A percentile compares a stretch with the other conserved stretches of the same genome.
Conservation (phyloP, 23 red algal genomes). For the Gracilaria caudata region DNA sequence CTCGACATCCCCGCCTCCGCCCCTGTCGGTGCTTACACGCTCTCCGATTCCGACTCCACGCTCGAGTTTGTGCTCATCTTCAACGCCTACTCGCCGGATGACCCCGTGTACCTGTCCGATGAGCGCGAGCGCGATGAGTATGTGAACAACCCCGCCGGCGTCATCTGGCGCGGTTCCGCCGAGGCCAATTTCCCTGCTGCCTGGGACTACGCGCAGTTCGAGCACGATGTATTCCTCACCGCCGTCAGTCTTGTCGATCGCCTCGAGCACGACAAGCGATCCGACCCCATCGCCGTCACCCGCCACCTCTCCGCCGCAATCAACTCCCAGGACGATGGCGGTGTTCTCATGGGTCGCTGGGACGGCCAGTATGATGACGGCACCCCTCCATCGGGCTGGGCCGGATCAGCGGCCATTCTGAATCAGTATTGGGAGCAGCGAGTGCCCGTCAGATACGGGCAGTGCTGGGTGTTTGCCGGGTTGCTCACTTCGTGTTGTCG, state of each 20-base stretch:
- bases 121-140: not conserved
- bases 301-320: slow-evolving; percentile 31
- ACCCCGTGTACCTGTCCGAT: slow-evolving; percentile 5
- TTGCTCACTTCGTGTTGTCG: slow-evolving; percentile 22
- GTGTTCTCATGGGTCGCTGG: slow-evolving; percentile 23
- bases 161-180: slow-evolving; percentile 6
- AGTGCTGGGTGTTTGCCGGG: slow-evolving; percentile 38
- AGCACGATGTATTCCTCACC: not conserved
- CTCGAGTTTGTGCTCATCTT: slow-evolving; percentile 13
- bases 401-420: slow-evolving; percentile 4
- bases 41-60: not conserved
- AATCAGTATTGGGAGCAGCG: slow-evolving; percentile 1
- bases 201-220: slow-evolving; percentile 36
- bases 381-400: slow-evolving; percentile 29
- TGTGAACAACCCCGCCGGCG: not conserved
- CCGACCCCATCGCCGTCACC: slow-evolving; percentile 1
- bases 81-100: slow-evolving; percentile 11
- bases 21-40: slow-evolving; percentile 1
- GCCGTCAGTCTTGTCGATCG: slow-evolving; percentile 3
- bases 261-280: not conserved
- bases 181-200: not conserved
- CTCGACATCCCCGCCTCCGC: slow-evolving; percentile 11
- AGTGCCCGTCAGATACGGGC: slow-evolving; percentile 4
- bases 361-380: slow-evolving; percentile 21
- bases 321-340: slow-evolving; percentile 34